Conservation (phyloP, 495 filamentous ascomycete genomes). For the Xylaria acuta region DNA sequence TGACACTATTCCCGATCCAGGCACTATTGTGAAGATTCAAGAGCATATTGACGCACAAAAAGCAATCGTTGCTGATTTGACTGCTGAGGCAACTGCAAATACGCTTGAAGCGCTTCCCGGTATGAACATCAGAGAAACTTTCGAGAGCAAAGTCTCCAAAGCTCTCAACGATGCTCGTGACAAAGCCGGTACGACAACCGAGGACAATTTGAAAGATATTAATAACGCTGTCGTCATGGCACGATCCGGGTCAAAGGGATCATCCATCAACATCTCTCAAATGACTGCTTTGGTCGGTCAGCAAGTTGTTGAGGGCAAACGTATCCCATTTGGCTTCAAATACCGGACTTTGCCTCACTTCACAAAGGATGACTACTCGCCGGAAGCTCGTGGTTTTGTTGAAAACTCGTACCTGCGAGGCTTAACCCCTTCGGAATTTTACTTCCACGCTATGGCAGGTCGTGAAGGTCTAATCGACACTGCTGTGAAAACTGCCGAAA, state of each 20-base stretch:
- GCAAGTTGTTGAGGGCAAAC: conserved; percentile 97
- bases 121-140: conserved; percentile 98
- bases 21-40: conserved; percentile 83
- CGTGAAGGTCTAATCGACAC: conserved; percentile 99
- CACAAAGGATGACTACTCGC: conserved; percentile 98
- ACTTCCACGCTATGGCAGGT: conserved; percentile 99
- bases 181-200: conserved; percentile 87
- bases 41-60: conserved; percentile 80
- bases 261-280: conserved; percentile 98
- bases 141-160: conserved; percentile 93
- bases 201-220: conserved; percentile 88
- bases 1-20: conserved; percentile 90
- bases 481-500: conserved; percentile 98
- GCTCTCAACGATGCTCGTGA: conserved; percentile 95
- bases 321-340: conserved; percentile 99
- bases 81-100: conserved; percentile 79
- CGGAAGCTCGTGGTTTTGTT: conserved; percentile 95
- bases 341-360: conserved; percentile 97
- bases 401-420: conserved; percentile 99
- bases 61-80: conserved; percentile 74
- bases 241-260: conserved; percentile 94
- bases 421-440: conserved; percentile 94
- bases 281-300: conserved; percentile 98
- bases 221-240: conserved; percentile 98
- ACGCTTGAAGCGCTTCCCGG: conserved; percentile 86